Percentiles rank a stretch among this genome's conserved stretches.
These are phyloP conservation scores for Epicoccum sorghinum DNA, from an alignment of 2,329 filamentous ascomycete species.

Conservation along the genomic window DNA sequence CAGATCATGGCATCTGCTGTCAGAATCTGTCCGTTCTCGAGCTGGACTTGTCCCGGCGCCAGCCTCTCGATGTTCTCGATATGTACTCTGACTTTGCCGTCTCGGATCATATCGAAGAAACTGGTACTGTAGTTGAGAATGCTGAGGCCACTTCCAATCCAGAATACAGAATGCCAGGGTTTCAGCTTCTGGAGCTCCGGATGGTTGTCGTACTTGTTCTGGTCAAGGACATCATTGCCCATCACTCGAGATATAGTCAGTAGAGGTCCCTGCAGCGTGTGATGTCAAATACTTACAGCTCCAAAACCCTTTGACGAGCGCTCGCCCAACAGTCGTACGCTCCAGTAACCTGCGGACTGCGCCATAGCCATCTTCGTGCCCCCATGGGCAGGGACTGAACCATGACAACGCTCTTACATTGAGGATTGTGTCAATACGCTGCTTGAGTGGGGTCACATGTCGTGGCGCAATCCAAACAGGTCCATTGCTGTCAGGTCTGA, in stretches of 20 bases:
- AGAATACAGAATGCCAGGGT: constrained; percentile 54
- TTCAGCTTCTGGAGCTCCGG: constrained; percentile 50
- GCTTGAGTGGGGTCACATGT: constrained; percentile 70
- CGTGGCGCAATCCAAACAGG: constrained; percentile 65
- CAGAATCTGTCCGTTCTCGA: constrained; percentile 1
- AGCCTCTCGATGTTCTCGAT: constrained; percentile 6
- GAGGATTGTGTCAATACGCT: constrained; percentile 61
- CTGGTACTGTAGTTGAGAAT: constrained; percentile 66
- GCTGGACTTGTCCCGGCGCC: constrained; percentile 1
- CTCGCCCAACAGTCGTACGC: background rate
- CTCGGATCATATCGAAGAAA: constrained; percentile 62
- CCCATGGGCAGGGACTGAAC: constrained; percentile 34
- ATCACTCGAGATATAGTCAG: constrained; percentile 47
- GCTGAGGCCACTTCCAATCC: constrained; percentile 62
- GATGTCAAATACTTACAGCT: background rate
- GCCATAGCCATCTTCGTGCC: constrained; percentile 6
- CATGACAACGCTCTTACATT: constrained; percentile 10
- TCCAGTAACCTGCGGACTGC: constrained; percentile 7
- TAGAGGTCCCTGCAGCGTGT: background rate
- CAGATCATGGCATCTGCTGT: constrained; percentile 6
- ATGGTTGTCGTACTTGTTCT: constrained; percentile 54
- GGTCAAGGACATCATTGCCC: constrained; percentile 57
- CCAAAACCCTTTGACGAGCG: constrained; percentile 9
- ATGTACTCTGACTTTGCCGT: constrained; percentile 59
- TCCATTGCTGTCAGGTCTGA: constrained; percentile 62